These are phyloP conservation scores for Podila minutissima DNA, from an alignment of 192 early-diverging fungal species.

Conservation along the genomic window DNA sequence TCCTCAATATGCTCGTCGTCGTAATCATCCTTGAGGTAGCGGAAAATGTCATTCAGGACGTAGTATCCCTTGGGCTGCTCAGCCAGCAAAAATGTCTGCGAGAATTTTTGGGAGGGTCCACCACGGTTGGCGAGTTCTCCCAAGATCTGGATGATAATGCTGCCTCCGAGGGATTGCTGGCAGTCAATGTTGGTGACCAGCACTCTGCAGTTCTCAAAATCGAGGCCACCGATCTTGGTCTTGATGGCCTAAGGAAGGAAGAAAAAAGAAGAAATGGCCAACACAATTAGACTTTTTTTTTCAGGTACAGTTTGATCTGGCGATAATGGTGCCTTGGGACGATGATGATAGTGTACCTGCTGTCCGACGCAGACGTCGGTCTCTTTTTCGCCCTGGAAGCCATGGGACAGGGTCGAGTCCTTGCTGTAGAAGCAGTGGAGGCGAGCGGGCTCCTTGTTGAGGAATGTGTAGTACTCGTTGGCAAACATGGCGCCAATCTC, in stretches of 20 bases:
- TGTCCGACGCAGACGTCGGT: slow-evolving; percentile 74
- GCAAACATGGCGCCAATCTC: slow-evolving; percentile 96
- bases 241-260: slow-evolving; percentile 79
- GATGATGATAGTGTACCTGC: slow-evolving; percentile 54
- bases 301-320: no score
- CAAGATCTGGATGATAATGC: slow-evolving; percentile 90
- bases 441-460: slow-evolving; percentile 83
- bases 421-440: slow-evolving; percentile 92
- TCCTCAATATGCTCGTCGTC: slow-evolving; percentile 60
- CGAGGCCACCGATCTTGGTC: slow-evolving; percentile 73
- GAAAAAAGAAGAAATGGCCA: neutral
- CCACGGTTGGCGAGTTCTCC: slow-evolving; percentile 92
- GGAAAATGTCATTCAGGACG: slow-evolving; percentile 94
- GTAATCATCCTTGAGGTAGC: slow-evolving; percentile 92
- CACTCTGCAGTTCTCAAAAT: slow-evolving; percentile 89
- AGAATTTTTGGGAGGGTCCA: slow-evolving; percentile 84
- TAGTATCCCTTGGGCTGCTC: slow-evolving; percentile 92
- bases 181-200: slow-evolving; percentile 89
- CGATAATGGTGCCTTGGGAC: no score
- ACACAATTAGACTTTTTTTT: neutral
- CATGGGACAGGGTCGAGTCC: slow-evolving; percentile 85
- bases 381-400: slow-evolving; percentile 78
- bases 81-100: slow-evolving; percentile 92
- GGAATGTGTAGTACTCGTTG: slow-evolving; percentile 92
- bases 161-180: slow-evolving; percentile 75